Evolutionary conservation across 2,329 filamentous ascomycete genomes (phyloP).

Genomic region (Massarina eburnea): DNA sequence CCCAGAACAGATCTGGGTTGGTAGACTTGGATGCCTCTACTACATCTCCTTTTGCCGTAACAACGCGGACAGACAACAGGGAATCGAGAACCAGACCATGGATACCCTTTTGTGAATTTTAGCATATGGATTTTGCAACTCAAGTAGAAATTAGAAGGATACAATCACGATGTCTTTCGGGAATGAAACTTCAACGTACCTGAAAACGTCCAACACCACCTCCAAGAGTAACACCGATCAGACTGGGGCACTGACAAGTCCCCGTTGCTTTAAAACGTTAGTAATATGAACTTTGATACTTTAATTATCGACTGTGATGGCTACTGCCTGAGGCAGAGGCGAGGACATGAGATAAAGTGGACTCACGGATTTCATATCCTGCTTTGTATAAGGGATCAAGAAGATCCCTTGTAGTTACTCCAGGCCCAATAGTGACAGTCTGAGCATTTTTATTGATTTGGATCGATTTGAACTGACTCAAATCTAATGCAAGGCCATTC

Average conservation of each 20-base stretch:
- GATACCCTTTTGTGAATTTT: neutral
- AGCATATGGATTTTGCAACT: neutral
- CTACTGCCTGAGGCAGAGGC: too few species aligned
- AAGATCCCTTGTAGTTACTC: too few species aligned
- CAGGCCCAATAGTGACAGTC: too few species aligned
- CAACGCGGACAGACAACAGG: conserved; percentile 6
- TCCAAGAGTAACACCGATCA: neutral
- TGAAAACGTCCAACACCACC: neutral
- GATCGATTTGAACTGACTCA: too few species aligned
- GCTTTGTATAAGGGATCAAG: too few species aligned
- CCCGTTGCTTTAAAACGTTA: too few species aligned
- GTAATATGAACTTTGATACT: too few species aligned
- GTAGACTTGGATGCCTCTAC: conserved; percentile 19
- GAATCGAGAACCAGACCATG: conserved; percentile 1
- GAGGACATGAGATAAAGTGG: too few species aligned
- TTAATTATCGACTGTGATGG: too few species aligned
- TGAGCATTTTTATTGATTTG: too few species aligned
- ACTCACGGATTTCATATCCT: too few species aligned
- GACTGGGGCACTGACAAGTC: neutral
- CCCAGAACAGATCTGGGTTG: conserved; percentile 28
- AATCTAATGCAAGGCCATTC: too few species aligned
- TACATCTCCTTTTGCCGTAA: conserved; percentile 24
- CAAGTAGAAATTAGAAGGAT: neutral
- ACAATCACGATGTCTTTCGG: neutral
- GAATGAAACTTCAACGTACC: neutral